phyloP scores from a whole-genome alignment of 805 yeast species.

The Cyberlindnera galapagoensis region DNA sequence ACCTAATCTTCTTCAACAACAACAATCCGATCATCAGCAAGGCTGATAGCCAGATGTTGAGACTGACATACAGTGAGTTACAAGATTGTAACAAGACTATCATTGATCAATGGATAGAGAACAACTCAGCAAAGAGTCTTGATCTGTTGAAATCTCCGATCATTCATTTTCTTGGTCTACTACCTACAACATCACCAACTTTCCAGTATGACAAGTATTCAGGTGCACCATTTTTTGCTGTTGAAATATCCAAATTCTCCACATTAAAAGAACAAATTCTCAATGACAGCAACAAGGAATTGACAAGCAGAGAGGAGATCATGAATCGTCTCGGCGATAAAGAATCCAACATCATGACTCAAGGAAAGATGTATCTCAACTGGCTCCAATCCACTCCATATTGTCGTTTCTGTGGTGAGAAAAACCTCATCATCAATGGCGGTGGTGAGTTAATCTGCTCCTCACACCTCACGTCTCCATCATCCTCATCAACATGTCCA shows the following conservation, averaged over 20 bases:
- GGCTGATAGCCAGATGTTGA: constrained; percentile 4
- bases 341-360: constrained; percentile 69
- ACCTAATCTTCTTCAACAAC: constrained; percentile 32
- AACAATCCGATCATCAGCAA: constrained; percentile 24
- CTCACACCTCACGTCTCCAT: constrained; percentile 8
- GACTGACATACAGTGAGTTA: constrained; percentile 13
- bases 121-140: constrained; percentile 8
- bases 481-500: constrained; percentile 12
- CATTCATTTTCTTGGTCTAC: constrained; percentile 36
- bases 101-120: constrained; percentile 20
- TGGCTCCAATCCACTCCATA: constrained; percentile 70
- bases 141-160: constrained; percentile 12
- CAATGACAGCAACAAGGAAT: constrained; percentile 3
- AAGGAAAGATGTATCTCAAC: constrained; percentile 77
- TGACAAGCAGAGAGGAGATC: constrained; percentile 18
- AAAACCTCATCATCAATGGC: constrained; percentile 54
- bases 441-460: constrained; percentile 59
- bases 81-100: constrained; percentile 10
- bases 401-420: constrained; percentile 84
- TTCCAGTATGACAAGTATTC: constrained; percentile 42
- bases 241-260: constrained; percentile 41
- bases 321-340: constrained; percentile 21
- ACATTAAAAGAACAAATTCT: constrained; percentile 8
- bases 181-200: constrained; percentile 29
- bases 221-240: constrained; percentile 61